Evolutionary conservation across 257 asterid genomes (phyloP).

Genomic region (Fraxinus excelsior): DNA sequence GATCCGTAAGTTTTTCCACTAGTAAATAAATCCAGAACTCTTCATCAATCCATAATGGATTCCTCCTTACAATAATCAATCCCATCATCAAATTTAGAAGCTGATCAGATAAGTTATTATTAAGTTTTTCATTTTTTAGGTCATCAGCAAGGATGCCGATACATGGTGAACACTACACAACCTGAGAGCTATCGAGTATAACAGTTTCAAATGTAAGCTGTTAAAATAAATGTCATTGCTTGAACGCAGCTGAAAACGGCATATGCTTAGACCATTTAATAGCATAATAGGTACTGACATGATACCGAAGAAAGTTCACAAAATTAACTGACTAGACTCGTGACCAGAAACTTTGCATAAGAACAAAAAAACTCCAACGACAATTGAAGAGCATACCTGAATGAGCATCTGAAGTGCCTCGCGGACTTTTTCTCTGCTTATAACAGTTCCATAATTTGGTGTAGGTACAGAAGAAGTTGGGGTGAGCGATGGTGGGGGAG

Average conservation of each 20-base stretch:
- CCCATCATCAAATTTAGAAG: not conserved
- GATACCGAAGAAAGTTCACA: slow-evolving; percentile 4
- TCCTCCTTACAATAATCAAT: not conserved
- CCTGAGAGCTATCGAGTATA: not conserved
- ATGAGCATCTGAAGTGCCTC: slow-evolving; percentile 81
- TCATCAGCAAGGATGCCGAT: not conserved
- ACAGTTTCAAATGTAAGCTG: not conserved
- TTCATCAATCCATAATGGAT: not conserved
- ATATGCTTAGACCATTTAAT: not conserved
- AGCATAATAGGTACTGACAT: not conserved
- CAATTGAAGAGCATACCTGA: slow-evolving; percentile 57
- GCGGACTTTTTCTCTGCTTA: slow-evolving; percentile 77
- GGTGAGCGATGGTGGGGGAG: slow-evolving; percentile 93
- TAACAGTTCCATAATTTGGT: slow-evolving; percentile 53
- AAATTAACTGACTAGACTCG: not conserved
- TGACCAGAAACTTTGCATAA: slow-evolving; percentile 7
- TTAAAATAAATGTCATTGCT: not conserved
- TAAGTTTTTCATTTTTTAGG: not conserved
- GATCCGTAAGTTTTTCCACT: no score
- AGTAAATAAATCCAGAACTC: not conserved
- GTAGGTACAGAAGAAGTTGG: slow-evolving; percentile 54
- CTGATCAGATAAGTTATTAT: not conserved
- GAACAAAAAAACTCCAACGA: slow-evolving; percentile 6
- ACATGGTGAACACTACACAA: not conserved
- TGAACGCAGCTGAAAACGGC: not conserved